Conservation (phyloP, 495 filamentous ascomycete species). For the Xylaria intraflava region DNA sequence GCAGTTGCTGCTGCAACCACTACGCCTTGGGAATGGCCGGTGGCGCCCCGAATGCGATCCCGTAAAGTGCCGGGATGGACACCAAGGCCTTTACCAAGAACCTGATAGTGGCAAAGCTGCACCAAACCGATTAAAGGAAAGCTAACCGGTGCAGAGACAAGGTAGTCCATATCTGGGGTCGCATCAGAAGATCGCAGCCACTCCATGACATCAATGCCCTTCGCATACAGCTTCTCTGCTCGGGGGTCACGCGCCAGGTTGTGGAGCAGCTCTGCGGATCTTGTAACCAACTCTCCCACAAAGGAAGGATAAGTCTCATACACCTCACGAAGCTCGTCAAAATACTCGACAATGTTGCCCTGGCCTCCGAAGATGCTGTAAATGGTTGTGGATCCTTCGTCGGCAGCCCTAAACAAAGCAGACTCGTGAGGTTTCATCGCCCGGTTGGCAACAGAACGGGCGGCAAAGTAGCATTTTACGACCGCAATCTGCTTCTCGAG, state of each 20-base stretch:
- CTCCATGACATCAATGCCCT: conserved; percentile 86
- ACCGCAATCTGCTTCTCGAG: conserved; percentile 81
- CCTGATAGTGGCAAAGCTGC: conserved; percentile 86
- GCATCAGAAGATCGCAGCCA: conserved; percentile 84
- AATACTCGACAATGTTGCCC: conserved; percentile 98
- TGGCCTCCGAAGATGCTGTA: conserved; percentile 98
- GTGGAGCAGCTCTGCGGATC: conserved; percentile 75
- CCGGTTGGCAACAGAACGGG: conserved; percentile 72
- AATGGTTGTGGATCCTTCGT: conserved; percentile 66
- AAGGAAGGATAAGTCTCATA: conserved; percentile 87
- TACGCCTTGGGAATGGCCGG: conserved; percentile 95
- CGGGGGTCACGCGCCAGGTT: conserved; percentile 76
- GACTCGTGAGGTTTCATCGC: conserved; percentile 85
- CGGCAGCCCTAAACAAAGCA: conserved; percentile 81
- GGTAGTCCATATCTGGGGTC: conserved; percentile 90
- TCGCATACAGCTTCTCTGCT: conserved; percentile 90
- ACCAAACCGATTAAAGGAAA: conserved; percentile 93
- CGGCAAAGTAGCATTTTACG: conserved; percentile 82
- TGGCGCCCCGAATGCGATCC: conserved; percentile 75
- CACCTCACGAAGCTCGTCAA: conserved; percentile 88
- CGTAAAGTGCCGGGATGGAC: conserved; percentile 78
- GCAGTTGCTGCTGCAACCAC: conserved; percentile 91
- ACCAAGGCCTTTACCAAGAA: conserved; percentile 85
- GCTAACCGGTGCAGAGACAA: conserved; percentile 95
- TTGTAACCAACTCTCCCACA: conserved; percentile 72